Evolutionary conservation across 106 monocot species (phyloP).

Genomic region (Dendrobium officinale): DNA sequence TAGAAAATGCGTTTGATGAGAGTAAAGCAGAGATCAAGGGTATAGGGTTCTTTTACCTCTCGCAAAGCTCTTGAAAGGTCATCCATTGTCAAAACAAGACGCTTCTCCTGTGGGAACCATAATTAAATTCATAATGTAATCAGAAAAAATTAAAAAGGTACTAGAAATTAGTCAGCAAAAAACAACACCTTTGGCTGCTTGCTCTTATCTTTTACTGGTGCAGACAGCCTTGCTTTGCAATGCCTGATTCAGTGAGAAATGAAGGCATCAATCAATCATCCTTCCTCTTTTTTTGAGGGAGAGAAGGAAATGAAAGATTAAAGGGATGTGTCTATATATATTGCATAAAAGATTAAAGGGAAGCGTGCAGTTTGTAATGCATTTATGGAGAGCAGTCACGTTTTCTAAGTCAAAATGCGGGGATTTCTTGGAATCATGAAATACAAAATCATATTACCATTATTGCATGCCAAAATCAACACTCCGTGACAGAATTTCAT

Average conservation of each 20-base stretch:
- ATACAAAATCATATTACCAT: background rate
- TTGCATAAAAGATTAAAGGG: background rate
- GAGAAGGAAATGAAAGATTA: background rate
- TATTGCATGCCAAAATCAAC: background rate
- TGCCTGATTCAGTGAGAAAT: constrained; percentile 38
- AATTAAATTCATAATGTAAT: constrained; percentile 2
- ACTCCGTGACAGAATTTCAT: background rate
- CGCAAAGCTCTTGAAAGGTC: constrained; percentile 93
- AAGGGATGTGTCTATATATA: background rate
- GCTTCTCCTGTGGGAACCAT: constrained; percentile 63
- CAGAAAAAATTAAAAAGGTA: background rate
- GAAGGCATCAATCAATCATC: background rate
- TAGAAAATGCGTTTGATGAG: background rate
- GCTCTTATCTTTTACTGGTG: constrained; percentile 88
- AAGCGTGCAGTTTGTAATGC: background rate
- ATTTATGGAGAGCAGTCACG: background rate
- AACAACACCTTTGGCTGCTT: constrained; percentile 80
- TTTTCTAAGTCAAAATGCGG: background rate
- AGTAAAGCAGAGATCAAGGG: background rate
- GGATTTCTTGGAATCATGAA: background rate
- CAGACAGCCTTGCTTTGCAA: constrained; percentile 83
- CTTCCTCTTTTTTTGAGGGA: background rate
- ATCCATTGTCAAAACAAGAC: constrained; percentile 91
- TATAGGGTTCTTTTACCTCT: constrained; percentile 45
- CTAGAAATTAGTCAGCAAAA: constrained; percentile 2